Evolutionary conservation across 768 basidiomycete species (phyloP).

Genomic region (Lentinus tigrinus): DNA sequence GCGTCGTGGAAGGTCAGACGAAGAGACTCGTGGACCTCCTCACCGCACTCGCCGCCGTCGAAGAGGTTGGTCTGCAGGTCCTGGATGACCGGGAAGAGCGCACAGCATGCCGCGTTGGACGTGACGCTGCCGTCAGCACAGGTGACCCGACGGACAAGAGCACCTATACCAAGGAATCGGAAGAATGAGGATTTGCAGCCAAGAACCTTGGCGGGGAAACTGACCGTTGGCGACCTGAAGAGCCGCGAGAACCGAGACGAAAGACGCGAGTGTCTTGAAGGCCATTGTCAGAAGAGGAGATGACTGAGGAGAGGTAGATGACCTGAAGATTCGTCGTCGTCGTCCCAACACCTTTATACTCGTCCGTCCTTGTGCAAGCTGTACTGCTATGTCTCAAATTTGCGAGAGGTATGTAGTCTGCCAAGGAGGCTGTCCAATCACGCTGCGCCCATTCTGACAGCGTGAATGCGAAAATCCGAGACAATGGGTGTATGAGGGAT

Average conservation of each 20-base stretch:
- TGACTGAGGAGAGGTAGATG: background rate
- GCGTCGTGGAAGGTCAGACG: conserved; percentile 30
- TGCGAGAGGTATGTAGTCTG: background rate
- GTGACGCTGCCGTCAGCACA: conserved; percentile 17
- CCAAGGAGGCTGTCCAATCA: background rate
- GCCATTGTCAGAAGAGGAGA: conserved; percentile 19
- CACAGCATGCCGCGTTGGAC: conserved; percentile 17
- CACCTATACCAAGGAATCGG: conserved; percentile 5
- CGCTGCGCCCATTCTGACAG: background rate
- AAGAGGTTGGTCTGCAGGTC: conserved; percentile 34
- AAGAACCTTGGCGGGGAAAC: background rate
- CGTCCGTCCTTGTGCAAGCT: background rate
- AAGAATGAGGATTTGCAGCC: background rate
- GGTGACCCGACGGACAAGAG: conserved; percentile 20
- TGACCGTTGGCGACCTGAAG: conserved; percentile 19
- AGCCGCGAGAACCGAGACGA: conserved; percentile 20
- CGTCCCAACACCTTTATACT: conserved; percentile 9
- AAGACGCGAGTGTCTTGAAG: conserved; percentile 19
- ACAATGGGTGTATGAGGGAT: background rate
- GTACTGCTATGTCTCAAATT: background rate
- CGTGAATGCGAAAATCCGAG: background rate
- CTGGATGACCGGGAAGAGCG: conserved; percentile 14
- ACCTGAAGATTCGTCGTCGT: conserved; percentile 2
- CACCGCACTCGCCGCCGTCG: conserved; percentile 34
- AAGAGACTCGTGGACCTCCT: conserved; percentile 32